Evolutionary conservation across 495 filamentous ascomycete genomes (phyloP).

Genomic region (Coniosporium apollinis): DNA sequence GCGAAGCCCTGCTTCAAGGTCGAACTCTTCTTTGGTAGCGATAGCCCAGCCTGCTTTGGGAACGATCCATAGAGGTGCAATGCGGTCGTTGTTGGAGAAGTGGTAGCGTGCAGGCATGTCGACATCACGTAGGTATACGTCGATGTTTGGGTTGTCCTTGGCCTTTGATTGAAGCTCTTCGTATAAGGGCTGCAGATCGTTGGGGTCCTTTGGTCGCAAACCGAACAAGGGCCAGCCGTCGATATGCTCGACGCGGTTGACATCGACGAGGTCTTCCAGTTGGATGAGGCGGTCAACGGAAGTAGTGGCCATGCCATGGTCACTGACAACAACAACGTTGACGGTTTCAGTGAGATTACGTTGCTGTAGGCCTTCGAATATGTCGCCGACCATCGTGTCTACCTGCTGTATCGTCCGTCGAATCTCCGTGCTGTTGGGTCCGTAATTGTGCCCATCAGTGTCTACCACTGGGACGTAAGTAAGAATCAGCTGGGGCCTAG

Average conservation of each 20-base stretch:
- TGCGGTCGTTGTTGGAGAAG: slow-evolving; percentile 68
- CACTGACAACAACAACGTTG: slow-evolving; percentile 94
- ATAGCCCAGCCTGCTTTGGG: slow-evolving; percentile 84
- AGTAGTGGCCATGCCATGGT: slow-evolving; percentile 96
- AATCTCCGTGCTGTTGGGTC: slow-evolving; percentile 89
- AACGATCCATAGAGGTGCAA: slow-evolving; percentile 83
- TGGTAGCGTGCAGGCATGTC: slow-evolving; percentile 84
- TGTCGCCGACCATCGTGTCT: slow-evolving; percentile 56
- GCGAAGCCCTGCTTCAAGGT: slow-evolving; percentile 43
- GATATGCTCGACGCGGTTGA: slow-evolving; percentile 54
- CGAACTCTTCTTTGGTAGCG: slow-evolving; percentile 60
- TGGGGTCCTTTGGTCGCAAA: slow-evolving; percentile 57
- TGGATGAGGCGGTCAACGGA: slow-evolving; percentile 69
- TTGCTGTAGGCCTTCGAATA: slow-evolving; percentile 60
- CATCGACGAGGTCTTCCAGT: slow-evolving; percentile 77
- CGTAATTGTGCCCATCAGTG: slow-evolving; percentile 65
- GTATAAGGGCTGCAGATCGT: slow-evolving; percentile 28
- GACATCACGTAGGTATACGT: slow-evolving; percentile 63
- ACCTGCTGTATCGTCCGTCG: slow-evolving; percentile 51
- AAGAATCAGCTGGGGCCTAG: slow-evolving; percentile 74
- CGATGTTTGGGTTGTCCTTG: slow-evolving; percentile 46
- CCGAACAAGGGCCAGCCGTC: slow-evolving; percentile 94
- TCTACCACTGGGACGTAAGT: slow-evolving; percentile 92
- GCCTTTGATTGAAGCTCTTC: slow-evolving; percentile 29
- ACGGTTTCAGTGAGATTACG: slow-evolving; percentile 78